Conservation (phyloP, 441 rosid species). For the Viola pubescens region DNA sequence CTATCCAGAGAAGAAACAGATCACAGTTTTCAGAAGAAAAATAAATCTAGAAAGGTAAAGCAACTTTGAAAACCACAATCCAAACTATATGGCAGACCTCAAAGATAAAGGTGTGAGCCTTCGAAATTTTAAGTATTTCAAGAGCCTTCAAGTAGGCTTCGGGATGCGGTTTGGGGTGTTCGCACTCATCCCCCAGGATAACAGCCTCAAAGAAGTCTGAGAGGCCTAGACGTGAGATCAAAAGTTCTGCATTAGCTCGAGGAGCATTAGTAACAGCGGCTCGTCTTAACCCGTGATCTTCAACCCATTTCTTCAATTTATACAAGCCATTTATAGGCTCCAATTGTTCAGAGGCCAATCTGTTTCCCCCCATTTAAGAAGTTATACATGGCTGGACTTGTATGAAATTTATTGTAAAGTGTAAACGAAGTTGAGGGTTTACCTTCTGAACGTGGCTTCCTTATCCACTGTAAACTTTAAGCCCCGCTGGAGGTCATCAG, state of each 20-base stretch:
- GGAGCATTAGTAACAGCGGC: conserved; percentile 99
- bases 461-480: conserved; percentile 53
- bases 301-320: conserved; percentile 73
- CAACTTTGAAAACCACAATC: background rate
- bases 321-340: conserved; percentile 54
- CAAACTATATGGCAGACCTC: conserved; percentile 35
- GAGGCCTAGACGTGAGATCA: conserved; percentile 72
- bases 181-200: conserved; percentile 70
- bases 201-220: conserved; percentile 61
- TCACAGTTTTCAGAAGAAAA: background rate
- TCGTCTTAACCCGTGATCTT: conserved; percentile 68
- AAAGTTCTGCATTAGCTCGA: conserved; percentile 69
- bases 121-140: conserved; percentile 62
- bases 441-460: conserved; percentile 83
- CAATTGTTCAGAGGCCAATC: conserved; percentile 62
- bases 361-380: conserved; percentile 16
- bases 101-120: conserved; percentile 65
- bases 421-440: background rate
- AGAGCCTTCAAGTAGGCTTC: conserved; percentile 83
- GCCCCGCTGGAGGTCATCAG: conserved; percentile 61
- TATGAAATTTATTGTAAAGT: background rate
- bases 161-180: conserved; percentile 77
- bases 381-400: background rate
- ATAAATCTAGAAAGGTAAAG: background rate
- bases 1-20: conserved; percentile 22